A percentile compares a stretch with the other conserved stretches of the same genome.
Evolutionary conservation across 345 rosid genomes (phyloP).

Genomic region (Turritis glabra): DNA sequence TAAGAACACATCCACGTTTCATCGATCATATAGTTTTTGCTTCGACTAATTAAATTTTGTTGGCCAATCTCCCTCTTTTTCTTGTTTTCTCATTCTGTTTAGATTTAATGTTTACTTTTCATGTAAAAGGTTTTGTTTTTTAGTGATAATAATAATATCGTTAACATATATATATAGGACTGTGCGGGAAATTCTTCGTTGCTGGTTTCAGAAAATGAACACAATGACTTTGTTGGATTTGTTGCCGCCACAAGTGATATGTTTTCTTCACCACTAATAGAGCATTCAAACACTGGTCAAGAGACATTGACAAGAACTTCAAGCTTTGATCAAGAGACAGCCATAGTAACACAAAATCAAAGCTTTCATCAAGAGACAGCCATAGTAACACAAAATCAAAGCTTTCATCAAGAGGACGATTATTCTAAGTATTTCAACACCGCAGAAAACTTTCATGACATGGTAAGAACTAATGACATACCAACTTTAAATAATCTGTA

Average conservation of each 20-base stretch:
- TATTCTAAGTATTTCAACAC: background rate
- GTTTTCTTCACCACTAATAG: background rate
- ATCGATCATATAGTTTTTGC: background rate
- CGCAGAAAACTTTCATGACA: background rate
- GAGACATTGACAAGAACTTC: slow-evolving; percentile 1
- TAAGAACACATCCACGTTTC: background rate
- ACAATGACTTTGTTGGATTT: background rate
- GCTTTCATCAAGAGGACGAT: background rate
- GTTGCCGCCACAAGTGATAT: background rate
- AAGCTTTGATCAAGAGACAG: background rate
- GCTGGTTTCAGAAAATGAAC: slow-evolving; percentile 19
- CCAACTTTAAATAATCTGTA: background rate
- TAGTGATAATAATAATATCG: background rate
- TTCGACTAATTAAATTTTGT: background rate
- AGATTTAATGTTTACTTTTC: background rate
- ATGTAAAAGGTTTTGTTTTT: background rate
- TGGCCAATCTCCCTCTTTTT: background rate
- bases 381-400: slow-evolving; percentile 20
- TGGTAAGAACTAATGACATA: slow-evolving; percentile 3
- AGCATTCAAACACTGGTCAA: background rate
- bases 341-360: slow-evolving; percentile 16
- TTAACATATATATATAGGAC: background rate
- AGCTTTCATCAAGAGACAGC: slow-evolving; percentile 1
- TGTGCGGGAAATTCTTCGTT: background rate
- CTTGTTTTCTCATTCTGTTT: background rate